Conservation (phyloP, 768 basidiomycete genomes). For the Psilocybe azurescens region DNA sequence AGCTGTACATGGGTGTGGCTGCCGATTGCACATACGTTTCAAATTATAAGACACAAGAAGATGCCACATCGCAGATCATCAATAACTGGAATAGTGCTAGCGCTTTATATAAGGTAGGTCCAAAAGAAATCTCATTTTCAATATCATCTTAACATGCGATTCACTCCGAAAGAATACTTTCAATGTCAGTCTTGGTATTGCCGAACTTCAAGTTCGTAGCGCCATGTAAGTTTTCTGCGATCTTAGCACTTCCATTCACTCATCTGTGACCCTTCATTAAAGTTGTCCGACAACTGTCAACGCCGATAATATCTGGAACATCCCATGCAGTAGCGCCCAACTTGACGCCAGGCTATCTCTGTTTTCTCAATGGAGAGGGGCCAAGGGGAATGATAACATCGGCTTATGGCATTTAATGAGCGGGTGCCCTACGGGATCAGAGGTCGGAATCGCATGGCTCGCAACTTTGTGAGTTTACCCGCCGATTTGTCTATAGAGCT, state of each 20-base stretch:
- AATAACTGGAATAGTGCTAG: constrained; percentile 83
- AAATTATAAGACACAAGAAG: constrained; percentile 64
- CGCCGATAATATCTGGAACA: constrained; percentile 72
- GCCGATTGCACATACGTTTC: constrained; percentile 83
- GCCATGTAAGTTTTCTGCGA: constrained; percentile 40
- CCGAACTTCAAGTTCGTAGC: constrained; percentile 78
- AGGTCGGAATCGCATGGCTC: constrained; percentile 90
- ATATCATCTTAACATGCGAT: background rate
- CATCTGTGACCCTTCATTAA: constrained; percentile 1
- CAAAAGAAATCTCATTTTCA: background rate
- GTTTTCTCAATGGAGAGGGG: constrained; percentile 85
- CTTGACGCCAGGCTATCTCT: constrained; percentile 76
- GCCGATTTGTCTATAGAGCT: background rate
- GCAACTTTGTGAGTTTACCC: constrained; percentile 64
- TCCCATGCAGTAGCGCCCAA: constrained; percentile 60
- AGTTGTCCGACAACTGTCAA: constrained; percentile 69
- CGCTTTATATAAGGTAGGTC: constrained; percentile 65
- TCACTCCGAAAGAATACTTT: constrained; percentile 60
- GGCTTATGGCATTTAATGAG: constrained; percentile 93
- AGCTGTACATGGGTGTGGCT: constrained; percentile 86
- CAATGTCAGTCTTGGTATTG: constrained; percentile 84
- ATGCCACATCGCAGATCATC: constrained; percentile 77
- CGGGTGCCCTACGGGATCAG: constrained; percentile 78
- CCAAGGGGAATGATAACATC: constrained; percentile 70
- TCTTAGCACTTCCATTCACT: background rate